Conservation (phyloP, 306 rosid genomes). For the Malus fusca region DNA sequence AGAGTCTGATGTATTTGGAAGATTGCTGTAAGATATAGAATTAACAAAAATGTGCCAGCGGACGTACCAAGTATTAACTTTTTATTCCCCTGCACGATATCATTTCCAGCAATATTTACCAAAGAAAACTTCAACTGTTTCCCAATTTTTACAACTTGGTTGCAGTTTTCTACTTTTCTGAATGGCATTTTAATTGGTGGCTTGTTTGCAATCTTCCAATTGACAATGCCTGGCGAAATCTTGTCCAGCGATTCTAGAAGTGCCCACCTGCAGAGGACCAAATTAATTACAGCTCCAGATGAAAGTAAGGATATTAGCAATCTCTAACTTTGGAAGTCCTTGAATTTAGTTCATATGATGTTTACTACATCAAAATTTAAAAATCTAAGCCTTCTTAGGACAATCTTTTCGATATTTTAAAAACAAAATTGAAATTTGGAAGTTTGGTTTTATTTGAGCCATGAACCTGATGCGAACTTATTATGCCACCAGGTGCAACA, state of each 20-base stretch:
- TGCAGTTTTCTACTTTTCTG: slow-evolving; percentile 96
- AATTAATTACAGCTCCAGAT: slow-evolving; percentile 1
- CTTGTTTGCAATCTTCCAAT: slow-evolving; percentile 90
- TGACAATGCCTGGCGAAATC: slow-evolving; percentile 84
- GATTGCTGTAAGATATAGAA: not conserved
- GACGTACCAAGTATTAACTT: slow-evolving; percentile 78
- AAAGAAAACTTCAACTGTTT: slow-evolving; percentile 84
- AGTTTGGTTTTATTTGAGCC: not conserved
- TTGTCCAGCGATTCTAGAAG: slow-evolving; percentile 87
- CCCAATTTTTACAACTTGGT: slow-evolving; percentile 90
- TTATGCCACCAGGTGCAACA: not conserved
- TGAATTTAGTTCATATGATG: not conserved
- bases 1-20: not conserved
- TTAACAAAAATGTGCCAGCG: not conserved
- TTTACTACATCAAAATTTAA: no score
- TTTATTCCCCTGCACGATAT: slow-evolving; percentile 91
- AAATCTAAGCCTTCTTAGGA: no score
- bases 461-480: not conserved
- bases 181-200: slow-evolving; percentile 99
- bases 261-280: slow-evolving; percentile 59
- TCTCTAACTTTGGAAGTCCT: not conserved
- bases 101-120: slow-evolving; percentile 94
- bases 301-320: not conserved
- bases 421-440: not conserved
- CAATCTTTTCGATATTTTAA: not conserved